Evolutionary conservation across 2,329 filamentous ascomycete species (phyloP).

Genomic region (Macrophomina phaseolina): DNA sequence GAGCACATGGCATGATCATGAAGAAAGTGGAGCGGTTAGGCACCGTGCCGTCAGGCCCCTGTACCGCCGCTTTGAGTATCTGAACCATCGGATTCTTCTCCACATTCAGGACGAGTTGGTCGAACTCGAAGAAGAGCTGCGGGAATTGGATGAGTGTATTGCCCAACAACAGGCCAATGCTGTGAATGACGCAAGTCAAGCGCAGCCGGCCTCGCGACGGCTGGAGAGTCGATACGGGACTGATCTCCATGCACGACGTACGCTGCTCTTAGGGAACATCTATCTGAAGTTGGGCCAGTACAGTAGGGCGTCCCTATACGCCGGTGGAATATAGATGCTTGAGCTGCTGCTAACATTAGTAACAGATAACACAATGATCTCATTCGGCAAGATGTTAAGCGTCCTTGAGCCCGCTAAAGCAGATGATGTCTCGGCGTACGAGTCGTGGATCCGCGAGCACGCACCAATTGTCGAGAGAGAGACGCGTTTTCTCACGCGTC

Average conservation of each 20-base stretch:
- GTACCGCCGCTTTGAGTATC: conserved; percentile 80
- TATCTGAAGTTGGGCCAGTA: conserved; percentile 72
- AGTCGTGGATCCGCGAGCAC: conserved; percentile 61
- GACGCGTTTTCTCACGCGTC: conserved; percentile 62
- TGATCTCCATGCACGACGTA: conserved; percentile 66
- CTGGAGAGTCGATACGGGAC: conserved; percentile 60
- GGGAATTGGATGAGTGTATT: conserved; percentile 68
- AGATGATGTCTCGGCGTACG: conserved; percentile 61
- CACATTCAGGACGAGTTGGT: conserved; percentile 85
- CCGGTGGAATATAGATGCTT: neutral
- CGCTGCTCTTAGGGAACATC: conserved; percentile 66
- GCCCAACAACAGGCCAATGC: conserved; percentile 45
- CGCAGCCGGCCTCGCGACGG: conserved; percentile 64
- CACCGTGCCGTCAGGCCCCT: conserved; percentile 58
- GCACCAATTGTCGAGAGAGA: conserved; percentile 65
- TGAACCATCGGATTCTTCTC: conserved; percentile 82
- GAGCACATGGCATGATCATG: conserved; percentile 34
- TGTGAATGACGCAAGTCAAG: conserved; percentile 30
- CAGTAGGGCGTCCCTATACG: conserved; percentile 51
- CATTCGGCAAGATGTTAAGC: conserved; percentile 62
- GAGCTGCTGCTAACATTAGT: conserved; percentile 14
- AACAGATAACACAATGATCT: conserved; percentile 64
- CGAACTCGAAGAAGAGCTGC: conserved; percentile 80
- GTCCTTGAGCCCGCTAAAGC: conserved; percentile 56
- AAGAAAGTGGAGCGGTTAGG: conserved; percentile 9